Base-by-base conservation (phyloP, 805 yeast genomes). In the Saturnispora silvae region DNA sequence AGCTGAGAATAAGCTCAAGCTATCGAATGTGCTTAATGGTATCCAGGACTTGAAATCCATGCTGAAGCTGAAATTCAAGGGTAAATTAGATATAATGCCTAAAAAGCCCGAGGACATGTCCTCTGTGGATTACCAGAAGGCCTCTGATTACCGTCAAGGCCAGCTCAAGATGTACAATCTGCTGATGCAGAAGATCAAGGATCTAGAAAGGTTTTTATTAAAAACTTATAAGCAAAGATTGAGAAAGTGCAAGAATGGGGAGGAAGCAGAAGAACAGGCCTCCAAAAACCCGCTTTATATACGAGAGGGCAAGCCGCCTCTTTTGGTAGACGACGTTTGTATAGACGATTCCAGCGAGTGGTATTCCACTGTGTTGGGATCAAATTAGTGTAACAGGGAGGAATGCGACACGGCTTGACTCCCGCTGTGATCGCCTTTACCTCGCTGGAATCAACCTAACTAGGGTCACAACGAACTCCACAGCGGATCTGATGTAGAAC, bases 21-120 rank as follows among this genome's bases (percentile, higher is more conserved):
- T 72, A 29, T 63, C 81, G 46, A 67, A 71, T 61, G 55, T 63
- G 35, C 55, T 81, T n/a, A 76, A 75, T 33, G 92, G 87, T 0
- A 50, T 77, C 25, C 72, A 66, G 45, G 68, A 74, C 41, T 53
- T 81, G 31, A 54, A 70, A 15, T 49, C 56, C n/a, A 77, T 83
- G 3, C 44, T 81, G 9, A 68, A 65, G 22, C 53, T 65, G 24
- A 80, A 77, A 45, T 56, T 50, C 37, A 47, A 44, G 23, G 50
- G 50, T 10, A 45, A 45, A 13, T 23, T 50, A 31, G 49, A 45
- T 34, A 29, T 50, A 11, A 20, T 42, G 1, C 34, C 45, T 10
- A 29, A 41, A 16, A 15, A 29, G 20, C 14, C 36, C 4, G 35
- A 42, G 11, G 27, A 36, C 1, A 29, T 34, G 10, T 37, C 31